Conservation (phyloP, 176 grass and related monocot species). For the Oryza australiensis region DNA sequence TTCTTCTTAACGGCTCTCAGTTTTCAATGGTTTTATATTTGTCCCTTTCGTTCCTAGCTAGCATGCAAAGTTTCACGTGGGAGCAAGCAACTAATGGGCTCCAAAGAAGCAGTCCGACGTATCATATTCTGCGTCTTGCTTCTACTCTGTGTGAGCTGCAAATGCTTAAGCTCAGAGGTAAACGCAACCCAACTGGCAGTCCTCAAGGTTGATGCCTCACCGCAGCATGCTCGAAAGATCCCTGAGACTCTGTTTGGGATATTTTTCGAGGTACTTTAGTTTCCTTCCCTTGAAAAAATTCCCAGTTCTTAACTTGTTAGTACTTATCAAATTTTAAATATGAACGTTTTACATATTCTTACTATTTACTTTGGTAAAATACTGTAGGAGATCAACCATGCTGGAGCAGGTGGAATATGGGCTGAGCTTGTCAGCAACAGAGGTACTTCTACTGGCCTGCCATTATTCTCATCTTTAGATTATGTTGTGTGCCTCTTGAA, state of each 20-base stretch:
- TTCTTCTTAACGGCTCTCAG: background rate
- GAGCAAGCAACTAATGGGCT: conserved; percentile 25
- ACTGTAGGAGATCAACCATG: conserved; percentile 95
- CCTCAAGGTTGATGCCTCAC: conserved; percentile 63
- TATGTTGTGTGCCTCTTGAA: background rate
- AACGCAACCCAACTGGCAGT: conserved; percentile 50
- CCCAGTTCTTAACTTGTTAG: background rate
- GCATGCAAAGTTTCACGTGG: background rate
- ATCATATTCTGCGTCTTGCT: conserved; percentile 21
- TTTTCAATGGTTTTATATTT: background rate
- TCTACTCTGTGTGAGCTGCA: conserved; percentile 7
- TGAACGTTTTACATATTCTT: conserved; percentile 3
- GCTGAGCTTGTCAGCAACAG: conserved; percentile 90
- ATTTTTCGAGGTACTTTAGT: conserved; percentile 87
- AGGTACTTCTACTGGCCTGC: conserved; percentile 43
- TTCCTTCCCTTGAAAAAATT: background rate
- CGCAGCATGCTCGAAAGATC: conserved; percentile 53
- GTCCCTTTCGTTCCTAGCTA: background rate
- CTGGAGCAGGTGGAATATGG: conserved; percentile 96
- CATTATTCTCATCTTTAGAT: background rate
- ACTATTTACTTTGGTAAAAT: background rate
- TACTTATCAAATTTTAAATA: background rate
- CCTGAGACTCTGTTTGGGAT: conserved; percentile 83
- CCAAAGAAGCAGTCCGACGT: conserved; percentile 6
- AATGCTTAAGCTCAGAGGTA: conserved; percentile 48